These are phyloP conservation scores for Helicocarpus griseus DNA, from an alignment of 2,329 filamentous ascomycete genomes.

Conservation along the genomic window DNA sequence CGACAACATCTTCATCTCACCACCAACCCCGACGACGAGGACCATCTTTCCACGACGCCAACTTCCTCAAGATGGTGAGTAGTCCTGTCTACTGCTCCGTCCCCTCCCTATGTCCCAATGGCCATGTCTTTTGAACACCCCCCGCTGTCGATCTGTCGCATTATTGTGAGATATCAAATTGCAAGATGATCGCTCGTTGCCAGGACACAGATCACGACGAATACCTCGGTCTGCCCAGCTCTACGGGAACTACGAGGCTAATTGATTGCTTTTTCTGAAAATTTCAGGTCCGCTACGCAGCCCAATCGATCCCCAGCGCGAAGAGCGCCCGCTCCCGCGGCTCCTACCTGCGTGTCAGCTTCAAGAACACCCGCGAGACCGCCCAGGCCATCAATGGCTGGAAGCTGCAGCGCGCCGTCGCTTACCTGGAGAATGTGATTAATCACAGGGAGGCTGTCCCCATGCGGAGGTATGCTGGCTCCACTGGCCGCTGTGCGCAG, in stretches of 20 bases:
- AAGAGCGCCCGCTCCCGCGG: constrained; percentile 98
- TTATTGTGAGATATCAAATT: not conserved
- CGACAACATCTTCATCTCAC: constrained; percentile 22
- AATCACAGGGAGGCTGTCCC: constrained; percentile 96
- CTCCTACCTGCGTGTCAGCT: constrained; percentile 97
- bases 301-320: constrained; percentile 71
- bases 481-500: constrained; percentile 93
- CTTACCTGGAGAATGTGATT: constrained; percentile 97
- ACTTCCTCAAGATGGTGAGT: constrained; percentile 40
- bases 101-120: not conserved
- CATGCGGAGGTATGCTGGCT: constrained; percentile 94
- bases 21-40: constrained; percentile 28
- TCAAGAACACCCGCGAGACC: constrained; percentile 99
- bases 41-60: constrained; percentile 34
- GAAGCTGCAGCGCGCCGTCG: constrained; percentile 90
- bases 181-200: no score
- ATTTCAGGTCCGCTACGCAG: constrained; percentile 85
- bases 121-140: not conserved
- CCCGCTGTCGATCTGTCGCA: not conserved
- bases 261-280: constrained; percentile 11
- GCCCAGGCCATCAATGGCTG: constrained; percentile 99
- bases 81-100: not conserved
- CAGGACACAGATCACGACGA: no score
- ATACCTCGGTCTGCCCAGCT: no score
- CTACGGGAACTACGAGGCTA: no score